phyloP scores from a whole-genome alignment of 352 stramenopile species.

The Globisporangium abappressorium region DNA sequence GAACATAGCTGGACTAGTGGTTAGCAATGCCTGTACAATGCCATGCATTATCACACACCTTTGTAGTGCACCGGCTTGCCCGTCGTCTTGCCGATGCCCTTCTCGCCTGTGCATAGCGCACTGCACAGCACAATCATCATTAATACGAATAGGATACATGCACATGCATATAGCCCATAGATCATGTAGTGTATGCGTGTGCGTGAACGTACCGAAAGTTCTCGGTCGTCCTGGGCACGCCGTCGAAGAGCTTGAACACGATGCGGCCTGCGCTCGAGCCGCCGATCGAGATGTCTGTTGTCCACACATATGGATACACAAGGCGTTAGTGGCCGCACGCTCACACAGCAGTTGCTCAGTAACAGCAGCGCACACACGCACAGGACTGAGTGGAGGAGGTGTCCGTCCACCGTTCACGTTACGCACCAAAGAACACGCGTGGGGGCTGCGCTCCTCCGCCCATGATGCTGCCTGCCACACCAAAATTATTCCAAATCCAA shows the following conservation, averaged over 20 bases:
- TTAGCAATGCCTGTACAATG: background rate
- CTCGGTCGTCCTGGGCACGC: conserved; percentile 54
- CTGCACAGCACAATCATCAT: background rate
- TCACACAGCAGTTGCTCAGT: background rate
- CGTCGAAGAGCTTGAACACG: conserved; percentile 60
- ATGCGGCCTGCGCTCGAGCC: conserved; percentile 64
- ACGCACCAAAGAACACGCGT: conserved; percentile 44
- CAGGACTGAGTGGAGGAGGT: background rate
- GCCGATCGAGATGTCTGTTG: conserved; percentile 89
- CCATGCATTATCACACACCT: conserved; percentile 17
- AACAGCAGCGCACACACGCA: background rate
- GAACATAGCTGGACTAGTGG: background rate
- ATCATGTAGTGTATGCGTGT: background rate
- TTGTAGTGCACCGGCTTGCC: conserved; percentile 62
- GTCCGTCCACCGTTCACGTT: background rate
- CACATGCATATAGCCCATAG: background rate
- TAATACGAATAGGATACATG: background rate
- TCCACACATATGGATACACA: background rate
- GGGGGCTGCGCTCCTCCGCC: conserved; percentile 8
- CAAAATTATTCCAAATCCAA: no score
- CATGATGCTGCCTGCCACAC: background rate
- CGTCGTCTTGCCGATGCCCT: conserved; percentile 57
- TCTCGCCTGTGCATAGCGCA: conserved; percentile 65
- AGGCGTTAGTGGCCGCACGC: background rate
- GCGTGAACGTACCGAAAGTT: conserved; percentile 45